Evolutionary conservation across 1,284 basidiomycete genomes (phyloP), one percentile per base, ranked within the genome.

Genomic region (Erythrobasidium hasegawianum): DNA sequence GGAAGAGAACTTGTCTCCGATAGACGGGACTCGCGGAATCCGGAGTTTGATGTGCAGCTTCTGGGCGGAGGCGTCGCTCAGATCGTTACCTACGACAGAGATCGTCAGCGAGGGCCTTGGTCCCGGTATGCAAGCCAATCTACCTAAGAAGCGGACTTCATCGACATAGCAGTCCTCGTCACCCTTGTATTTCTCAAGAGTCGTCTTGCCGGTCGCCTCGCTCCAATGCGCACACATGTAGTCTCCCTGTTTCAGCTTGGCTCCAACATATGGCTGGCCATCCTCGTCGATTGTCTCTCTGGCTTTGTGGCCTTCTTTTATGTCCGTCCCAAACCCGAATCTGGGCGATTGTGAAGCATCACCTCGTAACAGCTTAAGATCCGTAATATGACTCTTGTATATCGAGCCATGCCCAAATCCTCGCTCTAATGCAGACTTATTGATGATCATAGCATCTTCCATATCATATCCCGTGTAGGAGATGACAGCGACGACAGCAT

Each of bases 371-470:
- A 94, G 89, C 75, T 88, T 87, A 40, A 99, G 82, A 77, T 98
- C 94, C 66, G 97, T 82, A 47, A 89, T 89, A 75, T 95, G 87
- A 4, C 90, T 88, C 79, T 98, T 98, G 83, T 97, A 98, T 43
- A 99, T 86, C 0, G 93, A 92, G 22, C 96, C 96, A 76, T 98
- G 97, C 0, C 84, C 93, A 76, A 99, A 99, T 0, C 96, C 96
- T 49, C 96, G 87, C 79, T 99, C 96, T 77, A 98, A 93, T 2
- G 92, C 89, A 2, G 93, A 97, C 81, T 98, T 98, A 81, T 99
- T 99, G 59, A 99, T 80, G 73, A 99, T 98, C 96, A 99, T 99
- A 69, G 96, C 96, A 75, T 99, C 96, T 80, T 99, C 96, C 96
- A 99, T 99, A 78, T 99, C 96, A 79, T 99, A 99, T 5, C 96